Evolutionary conservation across 169 alveolate species (phyloP), one percentile per base, ranked within the genome.

Genomic region (Eimeria tenella): DNA sequence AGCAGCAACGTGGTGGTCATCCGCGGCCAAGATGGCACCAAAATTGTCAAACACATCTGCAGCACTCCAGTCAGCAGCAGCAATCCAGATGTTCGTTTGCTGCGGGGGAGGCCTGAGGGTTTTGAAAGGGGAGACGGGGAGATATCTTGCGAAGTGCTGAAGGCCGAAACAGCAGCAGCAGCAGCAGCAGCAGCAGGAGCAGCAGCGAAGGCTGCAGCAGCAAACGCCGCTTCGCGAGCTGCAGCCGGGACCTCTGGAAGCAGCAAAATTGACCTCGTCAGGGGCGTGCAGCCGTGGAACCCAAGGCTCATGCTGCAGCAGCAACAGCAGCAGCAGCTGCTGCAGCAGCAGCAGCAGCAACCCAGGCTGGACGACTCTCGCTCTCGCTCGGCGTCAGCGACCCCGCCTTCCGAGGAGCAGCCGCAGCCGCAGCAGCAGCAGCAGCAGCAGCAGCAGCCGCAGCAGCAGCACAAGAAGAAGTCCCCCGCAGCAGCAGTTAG

Each of bases 131-230:
- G 56, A 4, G 86, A 31, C 4, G 62, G 49, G 21, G 58, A n/a
- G 4, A 19, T 50, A 5, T 50, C 86, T 9, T 75, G 65, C 15
- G 86, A 50, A 49, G 21, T 11, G 5, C 65, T 50, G 62, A 75
- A 75, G 62, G 86, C 86, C 6, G 86, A 21, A 75, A 50, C 86
- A 75, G 62, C 65, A 17, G 65, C 86, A 17, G 62, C 86, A 75
- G 56, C 56, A 31, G 62, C 25, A 31, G 86, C 86, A 75, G 86
- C 10, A 50, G 86, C 86, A 75, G 65, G 49, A 49, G 62, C 86
- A 75, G 86, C 86, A 75, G 86, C 62, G 19, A 62, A 15, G 7
- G 31, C 9, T 65, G 9, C 68, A 58, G 68, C 9, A 58, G 15
- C 68, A 58, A 15, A 9, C 9, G 49, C 49, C 6, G 56, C 62